These are phyloP conservation scores for Dianthus caryophyllus DNA, from an alignment of 148 eudicot genomes.

Conservation along the genomic window DNA sequence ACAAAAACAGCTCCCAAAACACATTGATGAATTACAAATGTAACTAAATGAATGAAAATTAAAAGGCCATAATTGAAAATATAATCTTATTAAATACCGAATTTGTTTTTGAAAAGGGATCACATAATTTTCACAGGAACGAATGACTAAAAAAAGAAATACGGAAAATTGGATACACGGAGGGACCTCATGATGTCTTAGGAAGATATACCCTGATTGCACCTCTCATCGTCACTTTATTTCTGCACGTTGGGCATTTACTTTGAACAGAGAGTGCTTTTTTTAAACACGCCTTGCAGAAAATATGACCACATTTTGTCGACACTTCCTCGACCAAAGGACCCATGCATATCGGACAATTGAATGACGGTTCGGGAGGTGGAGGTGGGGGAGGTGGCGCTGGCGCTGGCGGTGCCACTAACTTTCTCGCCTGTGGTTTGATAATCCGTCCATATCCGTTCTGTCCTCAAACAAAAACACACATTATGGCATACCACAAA, in stretches of 20 bases:
- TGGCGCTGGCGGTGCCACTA: conserved; percentile 40
- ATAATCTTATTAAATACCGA: background rate
- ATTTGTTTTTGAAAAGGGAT: background rate
- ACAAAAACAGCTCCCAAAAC: no score
- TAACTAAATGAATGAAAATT: background rate
- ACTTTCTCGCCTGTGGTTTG: background rate
- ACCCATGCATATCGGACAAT: conserved; percentile 86
- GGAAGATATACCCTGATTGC: conserved; percentile 80
- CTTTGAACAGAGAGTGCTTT: conserved; percentile 57
- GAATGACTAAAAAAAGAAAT: background rate
- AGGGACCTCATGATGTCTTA: conserved; percentile 42
- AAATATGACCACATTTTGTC: conserved; percentile 95
- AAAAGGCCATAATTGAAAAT: conserved; percentile 7
- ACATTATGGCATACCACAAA: background rate
- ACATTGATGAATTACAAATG: background rate
- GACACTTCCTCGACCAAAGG: conserved; percentile 69
- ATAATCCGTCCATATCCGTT: conserved; percentile 12
- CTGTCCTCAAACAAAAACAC: conserved; percentile 30
- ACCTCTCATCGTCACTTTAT: conserved; percentile 54
- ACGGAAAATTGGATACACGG: conserved; percentile 5
- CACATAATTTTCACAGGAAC: background rate
- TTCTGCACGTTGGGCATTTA: conserved; percentile 89
- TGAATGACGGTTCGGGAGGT: conserved; percentile 58
- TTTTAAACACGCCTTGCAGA: conserved; percentile 75
- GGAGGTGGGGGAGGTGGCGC: conserved; percentile 49